These are phyloP conservation scores for Quercus parvula DNA, from an alignment of 306 rosid species.

Conservation along the genomic window DNA sequence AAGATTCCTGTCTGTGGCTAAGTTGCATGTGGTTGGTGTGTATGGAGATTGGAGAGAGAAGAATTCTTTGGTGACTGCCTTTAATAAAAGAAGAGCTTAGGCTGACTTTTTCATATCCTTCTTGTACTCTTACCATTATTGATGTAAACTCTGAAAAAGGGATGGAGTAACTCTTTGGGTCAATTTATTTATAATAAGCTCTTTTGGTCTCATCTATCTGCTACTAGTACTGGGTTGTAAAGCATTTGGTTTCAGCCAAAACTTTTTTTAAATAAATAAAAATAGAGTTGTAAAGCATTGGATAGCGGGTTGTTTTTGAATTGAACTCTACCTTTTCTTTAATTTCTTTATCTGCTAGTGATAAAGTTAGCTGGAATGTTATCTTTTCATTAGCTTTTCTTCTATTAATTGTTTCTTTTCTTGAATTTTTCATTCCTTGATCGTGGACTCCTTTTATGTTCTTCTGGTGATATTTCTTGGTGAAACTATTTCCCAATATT, in stretches of 20 bases:
- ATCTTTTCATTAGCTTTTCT: not conserved
- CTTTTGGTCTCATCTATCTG: not conserved
- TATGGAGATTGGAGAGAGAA: conserved; percentile 16
- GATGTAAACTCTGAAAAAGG: not conserved
- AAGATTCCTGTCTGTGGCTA: not conserved
- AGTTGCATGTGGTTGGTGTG: conserved; percentile 16
- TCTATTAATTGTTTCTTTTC: not conserved
- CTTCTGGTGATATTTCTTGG: not conserved
- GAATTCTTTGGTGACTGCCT: conserved; percentile 26
- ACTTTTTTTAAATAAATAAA: not conserved
- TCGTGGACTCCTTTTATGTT: not conserved
- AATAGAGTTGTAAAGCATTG: not conserved
- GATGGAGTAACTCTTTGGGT: not conserved
- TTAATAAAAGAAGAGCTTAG: conserved; percentile 17
- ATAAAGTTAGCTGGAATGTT: not conserved
- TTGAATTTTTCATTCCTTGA: not conserved
- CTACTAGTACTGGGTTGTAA: not conserved
- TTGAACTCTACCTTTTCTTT: too few species aligned
- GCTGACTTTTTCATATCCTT: conserved; percentile 4
- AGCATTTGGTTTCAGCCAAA: not conserved
- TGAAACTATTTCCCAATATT: not conserved
- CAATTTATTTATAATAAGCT: not conserved
- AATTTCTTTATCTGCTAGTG: not conserved
- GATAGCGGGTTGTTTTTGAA: not conserved
- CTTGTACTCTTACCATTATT: not conserved